Percentiles rank a stretch among this genome's conserved stretches.
phyloP scores from a whole-genome alignment of 805 yeast species.

The Cyberlindnera japonica region DNA sequence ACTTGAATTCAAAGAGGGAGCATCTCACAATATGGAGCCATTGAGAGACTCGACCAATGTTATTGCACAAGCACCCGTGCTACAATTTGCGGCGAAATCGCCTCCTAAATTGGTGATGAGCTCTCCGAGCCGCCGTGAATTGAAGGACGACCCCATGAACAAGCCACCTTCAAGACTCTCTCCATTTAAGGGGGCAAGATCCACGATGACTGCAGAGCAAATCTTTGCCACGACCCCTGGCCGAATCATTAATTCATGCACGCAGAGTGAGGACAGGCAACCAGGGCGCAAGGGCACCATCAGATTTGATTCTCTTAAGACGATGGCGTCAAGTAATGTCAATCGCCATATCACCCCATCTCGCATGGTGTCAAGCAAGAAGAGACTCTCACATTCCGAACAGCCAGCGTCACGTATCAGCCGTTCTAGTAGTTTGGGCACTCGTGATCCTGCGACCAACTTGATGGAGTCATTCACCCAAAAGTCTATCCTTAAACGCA shows the following conservation, averaged over 20 bases:
- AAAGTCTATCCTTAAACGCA: constrained; percentile 19
- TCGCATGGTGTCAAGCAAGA: constrained; percentile 27
- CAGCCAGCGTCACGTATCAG: constrained; percentile 18
- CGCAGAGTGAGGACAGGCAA: constrained; percentile 30
- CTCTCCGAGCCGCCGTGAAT: background rate
- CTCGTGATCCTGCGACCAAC: constrained; percentile 17
- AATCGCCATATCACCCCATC: constrained; percentile 26
- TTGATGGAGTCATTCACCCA: constrained; percentile 19
- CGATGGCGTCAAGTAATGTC: constrained; percentile 27
- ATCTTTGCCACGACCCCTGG: constrained; percentile 30
- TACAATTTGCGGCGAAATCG: constrained; percentile 16
- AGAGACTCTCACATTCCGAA: constrained; percentile 28
- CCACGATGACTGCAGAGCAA: constrained; percentile 13
- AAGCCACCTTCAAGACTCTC: constrained; percentile 26
- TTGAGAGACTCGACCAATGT: constrained; percentile 13
- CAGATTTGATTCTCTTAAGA: constrained; percentile 27
- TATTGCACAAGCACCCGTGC: constrained; percentile 11
- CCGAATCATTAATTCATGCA: constrained; percentile 21
- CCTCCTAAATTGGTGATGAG: constrained; percentile 12
- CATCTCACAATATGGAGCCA: too few relatives aligned
- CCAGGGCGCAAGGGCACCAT: constrained; percentile 15
- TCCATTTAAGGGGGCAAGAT: constrained; percentile 24
- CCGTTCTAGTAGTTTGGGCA: constrained; percentile 8
- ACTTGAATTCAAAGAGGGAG: background rate
- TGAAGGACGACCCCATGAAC: constrained; percentile 9